Percentiles rank a stretch among this genome's conserved stretches.
Evolutionary conservation across 2,329 filamentous ascomycete genomes (phyloP).

Genomic region (Ceratocystis destructans): DNA sequence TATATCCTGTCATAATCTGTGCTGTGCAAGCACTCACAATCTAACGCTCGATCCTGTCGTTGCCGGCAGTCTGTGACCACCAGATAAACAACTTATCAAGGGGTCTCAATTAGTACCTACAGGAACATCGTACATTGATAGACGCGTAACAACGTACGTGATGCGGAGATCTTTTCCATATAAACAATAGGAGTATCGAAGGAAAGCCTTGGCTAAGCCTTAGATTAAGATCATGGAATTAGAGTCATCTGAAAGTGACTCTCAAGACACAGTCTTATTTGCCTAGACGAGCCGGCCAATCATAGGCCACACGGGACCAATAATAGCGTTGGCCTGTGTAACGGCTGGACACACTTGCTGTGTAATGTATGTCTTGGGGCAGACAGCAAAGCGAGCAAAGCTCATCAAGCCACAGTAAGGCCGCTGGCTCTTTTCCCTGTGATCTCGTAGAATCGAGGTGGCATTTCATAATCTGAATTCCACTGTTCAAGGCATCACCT

Average conservation of each 20-base stretch:
- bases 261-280: background rate
- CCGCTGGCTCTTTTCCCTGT: background rate
- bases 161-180: no score
- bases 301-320: background rate
- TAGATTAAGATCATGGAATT: background rate
- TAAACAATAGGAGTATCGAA: no score
- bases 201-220: background rate
- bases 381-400: background rate
- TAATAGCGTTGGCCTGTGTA: constrained; percentile 1
- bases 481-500: no score
- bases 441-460: background rate
- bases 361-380: background rate
- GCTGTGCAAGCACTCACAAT: background rate
- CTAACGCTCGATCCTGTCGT: background rate
- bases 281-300: background rate
- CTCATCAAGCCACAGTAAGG: background rate
- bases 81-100: no score
- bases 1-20: background rate
- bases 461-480: background rate
- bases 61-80: no score
- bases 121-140: no score
- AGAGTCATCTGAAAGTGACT: background rate
- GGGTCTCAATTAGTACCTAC: no score
- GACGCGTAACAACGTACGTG: no score
- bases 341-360: background rate